Evolutionary conservation across 345 rosid species (phyloP).

Genomic region (Firmiana major): DNA sequence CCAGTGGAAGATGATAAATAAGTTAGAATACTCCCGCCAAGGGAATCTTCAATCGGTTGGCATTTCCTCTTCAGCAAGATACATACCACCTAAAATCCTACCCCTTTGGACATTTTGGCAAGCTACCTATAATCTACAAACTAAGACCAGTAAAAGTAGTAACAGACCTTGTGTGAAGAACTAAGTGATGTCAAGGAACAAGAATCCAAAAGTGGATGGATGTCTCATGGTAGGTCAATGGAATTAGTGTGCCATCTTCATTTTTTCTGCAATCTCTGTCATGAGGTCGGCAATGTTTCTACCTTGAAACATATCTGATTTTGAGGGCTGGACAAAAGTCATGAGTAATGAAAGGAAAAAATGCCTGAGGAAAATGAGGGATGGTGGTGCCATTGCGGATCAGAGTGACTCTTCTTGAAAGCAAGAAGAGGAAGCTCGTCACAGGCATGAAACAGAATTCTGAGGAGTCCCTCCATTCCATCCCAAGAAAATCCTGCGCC

Average conservation of each 20-base stretch:
- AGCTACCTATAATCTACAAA: constrained; percentile 51
- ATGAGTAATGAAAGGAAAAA: constrained; percentile 70
- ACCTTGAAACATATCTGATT: constrained; percentile 60
- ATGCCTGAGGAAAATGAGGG: constrained; percentile 51
- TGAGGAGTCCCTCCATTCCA: constrained; percentile 62
- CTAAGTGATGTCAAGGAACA: constrained; percentile 84
- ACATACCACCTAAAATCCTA: constrained; percentile 27
- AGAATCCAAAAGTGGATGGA: constrained; percentile 64
- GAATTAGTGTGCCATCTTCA: constrained; percentile 57
- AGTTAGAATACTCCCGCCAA: constrained; percentile 29
- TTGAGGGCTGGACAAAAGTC: constrained; percentile 62
- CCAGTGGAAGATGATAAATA: neutral
- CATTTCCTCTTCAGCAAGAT: constrained; percentile 23
- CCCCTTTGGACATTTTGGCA: constrained; percentile 35
- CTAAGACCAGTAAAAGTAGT: constrained; percentile 64
- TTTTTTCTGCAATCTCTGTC: constrained; percentile 64
- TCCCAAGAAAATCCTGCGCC: constrained; percentile 79
- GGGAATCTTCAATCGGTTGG: constrained; percentile 32
- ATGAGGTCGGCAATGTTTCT: constrained; percentile 64
- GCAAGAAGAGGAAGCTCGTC: constrained; percentile 64
- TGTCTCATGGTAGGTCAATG: constrained; percentile 66
- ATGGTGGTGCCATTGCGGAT: constrained; percentile 61
- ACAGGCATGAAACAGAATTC: constrained; percentile 51
- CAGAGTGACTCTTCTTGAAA: constrained; percentile 53
- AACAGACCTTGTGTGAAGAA: constrained; percentile 83